Evolutionary conservation across 225 moss, liverwort and hornwort genomes (phyloP).

Genomic region (Physcomitrium patens): DNA sequence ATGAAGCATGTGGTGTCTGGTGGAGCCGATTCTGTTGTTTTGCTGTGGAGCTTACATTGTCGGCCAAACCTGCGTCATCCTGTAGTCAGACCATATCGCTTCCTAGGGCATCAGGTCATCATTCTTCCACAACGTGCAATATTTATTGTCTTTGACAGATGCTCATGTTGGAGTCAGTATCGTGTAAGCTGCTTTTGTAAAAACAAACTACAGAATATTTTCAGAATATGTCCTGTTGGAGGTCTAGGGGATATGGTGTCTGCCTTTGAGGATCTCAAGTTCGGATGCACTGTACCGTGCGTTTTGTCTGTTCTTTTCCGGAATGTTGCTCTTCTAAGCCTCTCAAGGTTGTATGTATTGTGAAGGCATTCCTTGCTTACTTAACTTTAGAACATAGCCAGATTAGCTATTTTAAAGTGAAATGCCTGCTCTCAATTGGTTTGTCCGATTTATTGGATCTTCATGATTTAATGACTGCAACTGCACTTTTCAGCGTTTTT

Average conservation of each 20-base stretch:
- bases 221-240: too few relatives aligned
- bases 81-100: conserved; percentile 88
- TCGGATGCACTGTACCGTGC: neutral
- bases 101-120: conserved; percentile 81
- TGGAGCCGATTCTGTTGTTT: conserved; percentile 75
- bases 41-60: conserved; percentile 95
- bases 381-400: conserved; percentile 10
- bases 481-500: conserved; percentile 11
- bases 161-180: neutral
- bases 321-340: neutral
- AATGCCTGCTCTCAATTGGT: neutral
- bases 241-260: neutral
- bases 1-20: conserved; percentile 98
- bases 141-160: neutral
- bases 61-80: conserved; percentile 91
- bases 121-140: conserved; percentile 7
- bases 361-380: neutral
- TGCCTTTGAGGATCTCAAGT: neutral
- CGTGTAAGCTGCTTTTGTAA: neutral
- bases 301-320: conserved; percentile 2
- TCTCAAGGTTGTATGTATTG: neutral
- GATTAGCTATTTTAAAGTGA: neutral
- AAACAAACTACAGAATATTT: too few relatives aligned
- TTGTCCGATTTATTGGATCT: neutral
- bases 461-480: neutral